phyloP scores from a whole-genome alignment of 371 early-diverging fungal genomes.

The Mucor velutinosus region DNA sequence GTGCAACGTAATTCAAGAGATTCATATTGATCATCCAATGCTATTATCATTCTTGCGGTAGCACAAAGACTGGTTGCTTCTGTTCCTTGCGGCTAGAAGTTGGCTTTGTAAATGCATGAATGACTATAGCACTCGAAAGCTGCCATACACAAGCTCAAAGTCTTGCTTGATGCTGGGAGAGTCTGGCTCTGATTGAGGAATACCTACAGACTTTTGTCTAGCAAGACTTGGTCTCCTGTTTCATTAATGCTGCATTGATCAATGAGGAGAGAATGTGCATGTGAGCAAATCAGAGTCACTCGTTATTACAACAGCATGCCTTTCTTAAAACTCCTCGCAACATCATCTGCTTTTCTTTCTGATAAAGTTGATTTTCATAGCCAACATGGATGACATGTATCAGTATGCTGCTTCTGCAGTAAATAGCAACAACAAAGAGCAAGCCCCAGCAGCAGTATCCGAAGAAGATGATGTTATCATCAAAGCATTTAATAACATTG shows the following conservation, averaged over 20 bases:
- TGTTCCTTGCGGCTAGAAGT: background rate
- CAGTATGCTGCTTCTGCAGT: conserved; percentile 39
- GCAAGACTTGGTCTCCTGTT: background rate
- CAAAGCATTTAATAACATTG: conserved; percentile 48
- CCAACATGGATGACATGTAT: conserved; percentile 28
- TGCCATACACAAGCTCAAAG: background rate
- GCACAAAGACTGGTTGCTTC: background rate
- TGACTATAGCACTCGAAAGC: background rate
- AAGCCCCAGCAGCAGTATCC: conserved; percentile 1
- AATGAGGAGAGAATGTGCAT: background rate
- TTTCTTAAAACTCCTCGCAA: background rate
- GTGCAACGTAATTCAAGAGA: background rate
- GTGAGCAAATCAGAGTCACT: background rate
- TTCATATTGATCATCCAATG: background rate
- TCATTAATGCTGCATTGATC: background rate
- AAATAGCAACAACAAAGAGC: conserved; percentile 28
- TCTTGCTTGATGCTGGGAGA: background rate
- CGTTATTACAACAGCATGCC: background rate
- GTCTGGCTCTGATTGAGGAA: background rate
- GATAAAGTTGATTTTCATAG: background rate
- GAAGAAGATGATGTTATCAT: conserved; percentile 44
- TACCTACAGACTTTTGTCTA: background rate
- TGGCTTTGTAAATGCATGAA: background rate
- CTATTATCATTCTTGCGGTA: background rate
- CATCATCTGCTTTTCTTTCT: background rate